phyloP scores from a whole-genome alignment of 2,329 filamentous ascomycete genomes.

The Aureobasidium leucospermi region DNA sequence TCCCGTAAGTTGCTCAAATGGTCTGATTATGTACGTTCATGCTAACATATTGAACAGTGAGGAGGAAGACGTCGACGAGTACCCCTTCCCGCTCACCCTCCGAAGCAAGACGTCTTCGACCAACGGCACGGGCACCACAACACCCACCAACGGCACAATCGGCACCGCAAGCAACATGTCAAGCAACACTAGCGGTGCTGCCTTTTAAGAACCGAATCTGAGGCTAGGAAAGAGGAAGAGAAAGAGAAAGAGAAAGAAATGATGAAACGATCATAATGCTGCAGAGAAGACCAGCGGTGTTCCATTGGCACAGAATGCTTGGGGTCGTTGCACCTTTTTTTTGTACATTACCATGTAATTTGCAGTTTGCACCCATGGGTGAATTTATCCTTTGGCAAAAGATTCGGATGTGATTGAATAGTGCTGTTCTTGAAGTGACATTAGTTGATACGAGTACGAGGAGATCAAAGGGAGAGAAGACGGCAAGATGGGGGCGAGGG shows the following conservation, averaged over 20 bases:
- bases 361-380: background rate
- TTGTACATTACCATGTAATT: constrained; percentile 13
- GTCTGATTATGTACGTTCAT: background rate
- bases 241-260: background rate
- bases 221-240: background rate
- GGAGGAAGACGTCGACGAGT: constrained; percentile 83
- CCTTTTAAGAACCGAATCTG: background rate
- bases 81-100: constrained; percentile 63
- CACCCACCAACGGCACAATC: constrained; percentile 18
- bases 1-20: constrained; percentile 64
- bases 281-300: background rate
- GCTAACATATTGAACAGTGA: constrained; percentile 50
- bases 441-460: too few relatives aligned
- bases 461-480: background rate
- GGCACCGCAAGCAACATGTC: constrained; percentile 2
- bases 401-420: background rate
- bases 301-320: background rate
- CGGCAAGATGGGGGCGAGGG: too few relatives aligned
- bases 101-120: constrained; percentile 33
- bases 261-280: constrained; percentile 6
- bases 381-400: background rate
- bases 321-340: background rate
- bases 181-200: constrained; percentile 1
- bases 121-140: constrained; percentile 23
- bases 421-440: too few relatives aligned